phyloP scores from a whole-genome alignment of 2,329 filamentous ascomycete species.

The Calonectria naviculata region DNA sequence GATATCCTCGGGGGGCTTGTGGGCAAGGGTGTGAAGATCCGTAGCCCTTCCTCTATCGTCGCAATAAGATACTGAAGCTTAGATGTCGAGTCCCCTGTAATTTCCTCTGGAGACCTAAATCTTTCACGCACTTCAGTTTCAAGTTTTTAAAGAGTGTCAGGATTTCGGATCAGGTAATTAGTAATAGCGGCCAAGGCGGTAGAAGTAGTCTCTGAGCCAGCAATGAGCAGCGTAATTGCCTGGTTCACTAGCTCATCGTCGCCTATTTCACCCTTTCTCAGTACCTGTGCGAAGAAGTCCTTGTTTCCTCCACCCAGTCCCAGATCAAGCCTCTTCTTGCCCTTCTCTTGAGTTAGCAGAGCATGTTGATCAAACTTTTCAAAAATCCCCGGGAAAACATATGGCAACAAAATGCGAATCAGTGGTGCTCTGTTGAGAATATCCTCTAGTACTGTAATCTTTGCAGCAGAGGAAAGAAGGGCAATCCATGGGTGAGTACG shows the following conservation, averaged over 20 bases:
- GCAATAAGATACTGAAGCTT: constrained; percentile 21
- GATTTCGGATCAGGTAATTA: constrained; percentile 12
- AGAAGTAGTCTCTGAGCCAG: constrained; percentile 25
- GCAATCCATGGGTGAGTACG: constrained; percentile 17
- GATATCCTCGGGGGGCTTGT: constrained; percentile 14
- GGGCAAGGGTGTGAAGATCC: constrained; percentile 18
- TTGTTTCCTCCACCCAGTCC: background rate
- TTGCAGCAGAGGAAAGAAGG: background rate
- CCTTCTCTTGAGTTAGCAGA: constrained; percentile 12
- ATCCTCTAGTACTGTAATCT: background rate
- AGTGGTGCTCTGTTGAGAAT: constrained; percentile 15
- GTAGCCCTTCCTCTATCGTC: constrained; percentile 26
- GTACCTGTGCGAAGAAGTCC: constrained; percentile 27
- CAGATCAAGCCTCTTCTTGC: constrained; percentile 6
- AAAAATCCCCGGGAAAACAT: constrained; percentile 7
- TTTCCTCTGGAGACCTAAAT: constrained; percentile 4
- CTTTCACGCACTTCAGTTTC: constrained; percentile 16
- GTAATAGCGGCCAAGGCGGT: constrained; percentile 1
- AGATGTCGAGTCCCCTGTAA: constrained; percentile 13
- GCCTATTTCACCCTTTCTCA: background rate
- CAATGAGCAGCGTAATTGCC: constrained; percentile 24
- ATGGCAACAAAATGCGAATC: background rate
- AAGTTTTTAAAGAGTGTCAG: background rate
- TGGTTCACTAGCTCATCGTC: constrained; percentile 20
- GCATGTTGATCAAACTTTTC: background rate